These are phyloP conservation scores for Jamesozyma hellenica DNA, from an alignment of 805 yeast genomes.

Conservation along the genomic window DNA sequence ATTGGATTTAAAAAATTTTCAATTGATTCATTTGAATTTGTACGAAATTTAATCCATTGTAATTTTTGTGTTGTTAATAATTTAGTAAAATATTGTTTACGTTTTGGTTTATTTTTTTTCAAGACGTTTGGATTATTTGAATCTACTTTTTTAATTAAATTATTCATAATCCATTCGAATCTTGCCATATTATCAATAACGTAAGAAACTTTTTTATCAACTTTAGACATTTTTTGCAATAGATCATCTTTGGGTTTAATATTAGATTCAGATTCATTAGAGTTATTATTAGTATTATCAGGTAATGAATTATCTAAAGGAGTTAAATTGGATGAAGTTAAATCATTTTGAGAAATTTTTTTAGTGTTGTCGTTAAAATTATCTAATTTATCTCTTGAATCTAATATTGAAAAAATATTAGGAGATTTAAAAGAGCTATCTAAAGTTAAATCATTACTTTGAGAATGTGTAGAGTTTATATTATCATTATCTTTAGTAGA, in stretches of 20 bases:
- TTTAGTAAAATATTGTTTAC: slow-evolving; percentile 14
- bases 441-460: not conserved
- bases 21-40: slow-evolving; percentile 6
- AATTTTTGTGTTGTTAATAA: slow-evolving; percentile 18
- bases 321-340: too few species aligned
- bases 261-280: too few species aligned
- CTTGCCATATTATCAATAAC: slow-evolving; percentile 16
- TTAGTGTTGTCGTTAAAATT: too few species aligned
- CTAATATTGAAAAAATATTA: too few species aligned
- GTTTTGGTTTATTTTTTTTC: slow-evolving; percentile 3
- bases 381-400: too few species aligned
- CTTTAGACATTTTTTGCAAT: not conserved
- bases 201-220: slow-evolving; percentile 18
- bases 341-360: too few species aligned
- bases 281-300: not conserved
- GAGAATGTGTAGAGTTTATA: not conserved
- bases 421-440: too few species aligned
- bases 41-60: slow-evolving; percentile 15
- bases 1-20: slow-evolving; percentile 15
- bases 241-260: not conserved
- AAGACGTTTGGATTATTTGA: not conserved
- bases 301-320: too few species aligned
- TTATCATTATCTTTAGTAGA: not conserved
- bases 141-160: slow-evolving; percentile 7
- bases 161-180: slow-evolving; percentile 16